A percentile compares a stretch with the other conserved stretches of the same genome.
Evolutionary conservation across 2,329 filamentous ascomycete genomes (phyloP).

Genomic region (Penicillium sp.): DNA sequence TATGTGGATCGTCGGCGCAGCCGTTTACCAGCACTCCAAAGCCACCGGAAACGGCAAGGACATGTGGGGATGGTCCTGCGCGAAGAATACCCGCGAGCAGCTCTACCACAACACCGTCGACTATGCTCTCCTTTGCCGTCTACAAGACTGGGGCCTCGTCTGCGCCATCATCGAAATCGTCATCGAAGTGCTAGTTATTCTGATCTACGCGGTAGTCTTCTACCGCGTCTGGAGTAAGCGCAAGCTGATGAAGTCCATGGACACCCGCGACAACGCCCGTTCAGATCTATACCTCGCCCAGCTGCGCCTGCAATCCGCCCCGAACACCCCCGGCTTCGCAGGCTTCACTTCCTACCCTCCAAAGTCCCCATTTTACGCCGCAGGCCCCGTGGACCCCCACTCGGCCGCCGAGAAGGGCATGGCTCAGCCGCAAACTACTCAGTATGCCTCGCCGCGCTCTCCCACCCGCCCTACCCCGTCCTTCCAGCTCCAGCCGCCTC

Average conservation of each 20-base stretch:
- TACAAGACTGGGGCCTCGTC: slow-evolving; percentile 90
- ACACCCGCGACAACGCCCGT: slow-evolving; percentile 82
- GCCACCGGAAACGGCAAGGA: slow-evolving; percentile 69
- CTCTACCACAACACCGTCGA: slow-evolving; percentile 73
- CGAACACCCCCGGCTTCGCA: slow-evolving; percentile 79
- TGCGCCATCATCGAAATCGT: slow-evolving; percentile 97
- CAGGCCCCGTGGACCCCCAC: slow-evolving; percentile 36
- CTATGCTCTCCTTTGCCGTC: slow-evolving; percentile 82
- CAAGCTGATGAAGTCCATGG: slow-evolving; percentile 92
- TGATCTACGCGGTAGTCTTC: slow-evolving; percentile 88
- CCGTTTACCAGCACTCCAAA: slow-evolving; percentile 69
- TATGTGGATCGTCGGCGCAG: slow-evolving; percentile 84
- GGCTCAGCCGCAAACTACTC: slow-evolving; percentile 38
- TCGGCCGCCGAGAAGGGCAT: slow-evolving; percentile 46
- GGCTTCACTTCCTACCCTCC: slow-evolving; percentile 51
- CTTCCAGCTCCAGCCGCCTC: slow-evolving; percentile 84
- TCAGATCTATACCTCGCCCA: slow-evolving; percentile 90
- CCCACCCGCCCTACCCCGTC: slow-evolving; percentile 49
- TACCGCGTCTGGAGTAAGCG: slow-evolving; percentile 97
- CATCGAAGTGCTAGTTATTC: slow-evolving; percentile 80
- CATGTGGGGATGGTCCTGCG: slow-evolving; percentile 97
- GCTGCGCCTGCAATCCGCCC: slow-evolving; percentile 74
- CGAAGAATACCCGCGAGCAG: slow-evolving; percentile 69
- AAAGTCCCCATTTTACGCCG: slow-evolving; percentile 40
- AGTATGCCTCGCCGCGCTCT: slow-evolving; percentile 56